Evolutionary conservation across 2,329 filamentous ascomycete species (phyloP), one percentile per base, ranked within the genome.

Genomic region (Microdochium bolleyi): DNA sequence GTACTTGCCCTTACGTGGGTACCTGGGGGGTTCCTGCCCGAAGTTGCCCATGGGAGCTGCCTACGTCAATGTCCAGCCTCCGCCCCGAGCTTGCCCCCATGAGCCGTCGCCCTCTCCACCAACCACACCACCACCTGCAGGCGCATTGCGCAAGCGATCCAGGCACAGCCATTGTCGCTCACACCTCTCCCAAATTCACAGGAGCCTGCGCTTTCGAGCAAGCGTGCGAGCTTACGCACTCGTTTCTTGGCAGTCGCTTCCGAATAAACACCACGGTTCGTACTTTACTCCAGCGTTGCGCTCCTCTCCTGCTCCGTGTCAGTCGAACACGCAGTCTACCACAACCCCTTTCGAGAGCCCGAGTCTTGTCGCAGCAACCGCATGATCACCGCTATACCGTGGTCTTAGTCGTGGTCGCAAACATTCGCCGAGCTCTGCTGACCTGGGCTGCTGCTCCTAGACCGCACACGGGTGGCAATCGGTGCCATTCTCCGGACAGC

Each of bases 201-300:
- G 3, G 19, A 22, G n/a, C 41, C 41, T 19, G 41, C 19, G 41
- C 21, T 24, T 46, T 24, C 21, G 19, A 46, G 41, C 41, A 46
- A 46, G 41, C 41, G 41, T 19, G 41, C 41, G 41, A 46, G 41
- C 41, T 46, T 46, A 46, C 41, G 41, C 41, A 46, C 41, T 46
- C 41, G 3, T 46, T 22, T 22, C 41, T 46, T 46, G 41, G 41
- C 41, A 46, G 3, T 46, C 19, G 21, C n/a, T 7, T 24, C 19
- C 7, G 13, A 10, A 8, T 46, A n/a, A n/a, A n/a, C 19, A 7
- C 19, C 41, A 46, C 41, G 41, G 41, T 46, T 24, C n/a, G 41
- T 46, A 16, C 41, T 8, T 16, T 19, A 5, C 41, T 46, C 21
- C 19, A 7, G 16, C 19, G 14, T 21, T 13, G 16, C 41, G 3